Evolutionary conservation across 345 rosid genomes (phyloP).

Genomic region (thale cress (Arabidopsis thaliana)): DNA sequence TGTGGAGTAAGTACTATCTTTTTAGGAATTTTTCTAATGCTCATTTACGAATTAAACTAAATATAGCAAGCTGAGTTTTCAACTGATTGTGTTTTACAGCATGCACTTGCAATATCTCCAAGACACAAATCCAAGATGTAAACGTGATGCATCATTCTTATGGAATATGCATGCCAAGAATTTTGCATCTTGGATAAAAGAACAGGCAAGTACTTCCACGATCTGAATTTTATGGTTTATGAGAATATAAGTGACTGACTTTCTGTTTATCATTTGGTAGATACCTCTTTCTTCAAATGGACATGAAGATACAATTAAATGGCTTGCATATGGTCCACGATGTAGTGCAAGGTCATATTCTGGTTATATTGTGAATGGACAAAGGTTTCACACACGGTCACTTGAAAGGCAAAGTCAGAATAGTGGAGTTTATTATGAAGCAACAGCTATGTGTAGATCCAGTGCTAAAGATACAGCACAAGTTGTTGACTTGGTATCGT

Average conservation of each 20-base stretch:
- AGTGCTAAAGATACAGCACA: not conserved
- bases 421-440: not conserved
- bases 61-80: no score
- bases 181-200: slow-evolving; percentile 4
- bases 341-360: not conserved
- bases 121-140: not conserved
- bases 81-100: no score
- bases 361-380: not conserved
- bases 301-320: not conserved
- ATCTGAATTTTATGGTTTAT: no score
- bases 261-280: not conserved
- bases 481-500: not conserved
- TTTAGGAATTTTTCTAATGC: no score
- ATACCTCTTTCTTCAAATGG: not conserved
- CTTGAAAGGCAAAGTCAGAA: not conserved
- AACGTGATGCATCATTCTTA: not conserved
- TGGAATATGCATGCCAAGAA: slow-evolving; percentile 13
- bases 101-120: slow-evolving; percentile 9
- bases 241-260: no score
- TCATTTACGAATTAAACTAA: no score
- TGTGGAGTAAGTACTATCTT: slow-evolving; percentile 30
- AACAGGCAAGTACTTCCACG: not conserved
- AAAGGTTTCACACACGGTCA: not conserved
- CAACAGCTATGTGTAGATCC: not conserved
- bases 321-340: not conserved